Base-by-base conservation (phyloP, 1,284 basidiomycete genomes). In the Trichosporon sp. region DNA sequence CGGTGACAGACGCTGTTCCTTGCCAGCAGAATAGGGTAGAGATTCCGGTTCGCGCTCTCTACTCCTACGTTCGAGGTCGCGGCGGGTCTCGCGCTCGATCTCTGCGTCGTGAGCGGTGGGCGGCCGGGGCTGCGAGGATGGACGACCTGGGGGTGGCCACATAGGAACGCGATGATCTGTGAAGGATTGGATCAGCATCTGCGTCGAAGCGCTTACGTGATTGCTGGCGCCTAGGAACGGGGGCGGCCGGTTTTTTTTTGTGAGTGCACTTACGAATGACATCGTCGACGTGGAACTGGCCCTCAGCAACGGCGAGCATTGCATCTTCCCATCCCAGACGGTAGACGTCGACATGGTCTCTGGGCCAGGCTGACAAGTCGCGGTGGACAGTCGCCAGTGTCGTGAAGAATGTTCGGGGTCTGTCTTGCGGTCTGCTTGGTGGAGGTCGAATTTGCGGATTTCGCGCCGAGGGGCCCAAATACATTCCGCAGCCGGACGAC, bases 241-340 rank as follows among this genome's bases (percentile, higher is more conserved):
- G 49, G 49, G 49, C 14, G 46, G 46, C 46, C 46, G 27, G 46
- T 11, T 21, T 10, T 10, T 13, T 9, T 23, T 32, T 10, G 33
- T 13, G 8, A 14, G 34, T 14, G 34, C 16, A 67, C 66, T 65
- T 21, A 67, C 66, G 52, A 11, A 54, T 37, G 3, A 33, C 49
- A 11, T 56, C 59, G 19, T 67, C 66, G 14, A 67, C 23, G 29
- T 60, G 62, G 25, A 65, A 33, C 4, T 46, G 44, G 0, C 66
- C 66, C 8, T 64, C 61, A 2, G 56, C 29, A 1, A 67, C 59
- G 27, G 63, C 59, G 13, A 32, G 27, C 23, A 67, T 31, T 1
- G 66, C 66, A n/a, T 67, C 66, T 0, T 63, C 23, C 31, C 56
- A 67, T 19, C 63, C 66, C 1, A 27, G 44, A 5, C 19, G 36